phyloP scores from a whole-genome alignment of 2,329 filamentous ascomycete species.

The Alternaria panax region DNA sequence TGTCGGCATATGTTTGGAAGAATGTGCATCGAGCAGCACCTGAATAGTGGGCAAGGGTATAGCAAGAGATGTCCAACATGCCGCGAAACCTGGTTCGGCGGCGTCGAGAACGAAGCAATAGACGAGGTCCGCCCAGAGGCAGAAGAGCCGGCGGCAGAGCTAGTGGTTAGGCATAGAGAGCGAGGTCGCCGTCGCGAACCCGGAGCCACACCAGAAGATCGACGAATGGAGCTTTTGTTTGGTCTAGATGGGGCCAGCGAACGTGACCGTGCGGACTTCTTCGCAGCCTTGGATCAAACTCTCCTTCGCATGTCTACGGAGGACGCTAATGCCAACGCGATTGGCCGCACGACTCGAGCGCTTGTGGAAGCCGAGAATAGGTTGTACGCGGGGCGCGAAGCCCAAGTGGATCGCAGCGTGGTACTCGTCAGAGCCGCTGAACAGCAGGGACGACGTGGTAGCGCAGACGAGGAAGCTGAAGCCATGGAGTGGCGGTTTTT shows the following conservation, averaged over 20 bases:
- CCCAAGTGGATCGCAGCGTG: too few relatives aligned
- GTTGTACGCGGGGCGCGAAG: too few relatives aligned
- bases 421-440: too few relatives aligned
- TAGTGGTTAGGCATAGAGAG: too few relatives aligned
- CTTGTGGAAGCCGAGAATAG: background rate
- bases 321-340: background rate
- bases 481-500: background rate
- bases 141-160: too few relatives aligned
- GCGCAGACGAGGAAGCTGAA: background rate
- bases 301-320: background rate
- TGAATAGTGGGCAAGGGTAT: background rate
- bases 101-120: accelerated
- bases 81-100: background rate
- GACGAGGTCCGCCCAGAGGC: too few relatives aligned
- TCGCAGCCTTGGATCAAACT: accelerated
- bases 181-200: too few relatives aligned
- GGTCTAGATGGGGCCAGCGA: background rate
- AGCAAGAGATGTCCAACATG: background rate
- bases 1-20: background rate
- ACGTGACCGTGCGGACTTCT: background rate
- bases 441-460: background rate
- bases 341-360: background rate
- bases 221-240: background rate
- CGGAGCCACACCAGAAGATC: too few relatives aligned
- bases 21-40: background rate